Evolutionary conservation across 768 basidiomycete genomes (phyloP), one percentile per base, ranked within the genome.

Genomic region (Kockovaella imperatae): DNA sequence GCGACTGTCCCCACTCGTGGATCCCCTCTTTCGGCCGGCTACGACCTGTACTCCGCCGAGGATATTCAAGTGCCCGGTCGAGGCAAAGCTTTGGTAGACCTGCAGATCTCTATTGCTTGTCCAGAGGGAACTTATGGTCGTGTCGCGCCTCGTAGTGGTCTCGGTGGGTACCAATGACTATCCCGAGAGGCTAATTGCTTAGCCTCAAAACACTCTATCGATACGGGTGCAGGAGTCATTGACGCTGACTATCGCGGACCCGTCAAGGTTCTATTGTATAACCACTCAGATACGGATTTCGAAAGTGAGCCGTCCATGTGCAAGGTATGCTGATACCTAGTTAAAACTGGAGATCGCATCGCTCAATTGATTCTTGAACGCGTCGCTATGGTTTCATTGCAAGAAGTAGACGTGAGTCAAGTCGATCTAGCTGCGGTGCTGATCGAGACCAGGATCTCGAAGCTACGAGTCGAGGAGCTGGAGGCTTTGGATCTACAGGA

Each of bases 181-280:
- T 25, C 18, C 7, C 14, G 13, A 25, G 14, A 2, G 18, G 18
- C 8, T 26, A 4, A 25, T n/a, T 30, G 18, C 6, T 14, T 54
- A 93, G 93, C 93, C 13, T 86, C 86, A 11, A 99, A 99, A 68
- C 89, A 87, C 71, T 87, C 88, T 82, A 96, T 97, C 47, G 86
- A 90, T 67, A 96, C 91, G 0, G 93, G 93, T 1, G 93, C 93
- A 14, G 93, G 93, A 18, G 93, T 99, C 7, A 79, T 99, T 44
- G 93, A 99, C 53, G 87, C 88, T 4, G 93, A 99, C 69, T 96
- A 99, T 71, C 79, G 93, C 40, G 93, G 93, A n/a, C 75, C 81
- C 10, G 79, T 99, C 42, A 88, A 83, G 62, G 87, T 96, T 26
- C 77, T 99, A 28, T 76, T 99, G 36, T 96, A 87, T 79, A 97